Percentiles rank a stretch among this genome's conserved stretches.
Conservation (phyloP, 129 eudicot species). For the Dittrichia graveolens region DNA sequence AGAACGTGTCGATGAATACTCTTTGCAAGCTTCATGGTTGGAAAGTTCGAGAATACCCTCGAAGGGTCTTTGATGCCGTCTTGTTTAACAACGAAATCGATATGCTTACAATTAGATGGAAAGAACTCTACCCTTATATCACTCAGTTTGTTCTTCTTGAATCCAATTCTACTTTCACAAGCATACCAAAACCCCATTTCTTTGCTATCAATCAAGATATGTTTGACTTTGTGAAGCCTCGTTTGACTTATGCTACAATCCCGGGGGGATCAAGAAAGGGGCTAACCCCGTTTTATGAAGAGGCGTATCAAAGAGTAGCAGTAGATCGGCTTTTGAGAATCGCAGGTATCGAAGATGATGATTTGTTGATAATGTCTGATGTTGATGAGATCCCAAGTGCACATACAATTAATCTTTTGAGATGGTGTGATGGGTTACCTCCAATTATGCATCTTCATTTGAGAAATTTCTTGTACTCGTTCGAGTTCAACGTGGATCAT, state of each 20-base stretch:
- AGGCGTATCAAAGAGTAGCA: conserved; percentile 61
- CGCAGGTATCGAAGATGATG: conserved; percentile 64
- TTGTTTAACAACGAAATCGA: conserved; percentile 64
- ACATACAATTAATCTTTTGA: conserved; percentile 54
- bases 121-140: conserved; percentile 58
- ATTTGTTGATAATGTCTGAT: conserved; percentile 53
- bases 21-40: conserved; percentile 64
- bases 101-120: conserved; percentile 70
- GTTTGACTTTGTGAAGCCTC: conserved; percentile 53
- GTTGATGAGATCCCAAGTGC: conserved; percentile 60
- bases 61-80: conserved; percentile 65
- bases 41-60: conserved; percentile 65
- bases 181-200: conserved; percentile 47
- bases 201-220: conserved; percentile 40
- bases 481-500: conserved; percentile 43
- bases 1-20: conserved; percentile 47
- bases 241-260: conserved; percentile 56
- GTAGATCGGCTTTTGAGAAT: conserved; percentile 52
- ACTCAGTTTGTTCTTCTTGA: conserved; percentile 63
- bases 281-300: conserved; percentile 54
- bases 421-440: conserved; percentile 63
- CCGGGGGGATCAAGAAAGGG: conserved; percentile 59
- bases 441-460: conserved; percentile 50
- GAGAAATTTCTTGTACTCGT: conserved; percentile 53
- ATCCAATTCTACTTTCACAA: conserved; percentile 64